Base-by-base conservation (phyloP, 23 red algal genomes). In the Gracilaria domingensis region DNA sequence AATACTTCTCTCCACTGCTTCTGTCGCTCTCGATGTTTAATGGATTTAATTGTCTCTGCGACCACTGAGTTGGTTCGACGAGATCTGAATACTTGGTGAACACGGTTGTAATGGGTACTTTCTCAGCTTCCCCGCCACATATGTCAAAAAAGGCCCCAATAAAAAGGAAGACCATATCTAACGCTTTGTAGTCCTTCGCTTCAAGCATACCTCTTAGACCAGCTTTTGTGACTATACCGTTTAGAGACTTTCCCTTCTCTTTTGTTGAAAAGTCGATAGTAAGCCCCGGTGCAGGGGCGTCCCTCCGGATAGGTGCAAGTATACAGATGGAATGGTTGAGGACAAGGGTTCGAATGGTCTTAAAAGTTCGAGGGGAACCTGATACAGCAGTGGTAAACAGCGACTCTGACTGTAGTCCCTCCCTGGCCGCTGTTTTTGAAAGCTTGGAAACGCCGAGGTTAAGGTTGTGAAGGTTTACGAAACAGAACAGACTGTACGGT, bases 111-210 rank as follows among this genome's bases (percentile, higher is more conserved):
- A 76, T 58, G 64, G 84, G 66, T 20, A 67, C 84, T 20, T 36
- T 6, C 23, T 74, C 28, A 11, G 0, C 29, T 88, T 88, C 62
- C 32, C 70, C 65, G 35, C 81, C 67, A 49, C 56, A 85, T 11
- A 7, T 36, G 23, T 70, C 57, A 12, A 85, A 58, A 36, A 67
- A 70, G 4, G 81, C 81, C 21, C 81, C 81, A 28, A 85, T 67
- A 49, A 85, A 85, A 21, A 59, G 58, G 81, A 67, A 85, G 18
- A 88, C 84, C 84, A 88, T 88, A 61, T 88, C 84, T 16, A 76
- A 35, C 24, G 42, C 70, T 44, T 44, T 40, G 70, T 57, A 88
- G 65, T 88, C 64, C 70, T 76, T 61, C 26, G 84, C 65, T 77
- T 88, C 65, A 45, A 88, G 6, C 65, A 88, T 86, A 9, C 82